phyloP scores from a whole-genome alignment of 441 rosid species.

The Syzygium malaccense region DNA sequence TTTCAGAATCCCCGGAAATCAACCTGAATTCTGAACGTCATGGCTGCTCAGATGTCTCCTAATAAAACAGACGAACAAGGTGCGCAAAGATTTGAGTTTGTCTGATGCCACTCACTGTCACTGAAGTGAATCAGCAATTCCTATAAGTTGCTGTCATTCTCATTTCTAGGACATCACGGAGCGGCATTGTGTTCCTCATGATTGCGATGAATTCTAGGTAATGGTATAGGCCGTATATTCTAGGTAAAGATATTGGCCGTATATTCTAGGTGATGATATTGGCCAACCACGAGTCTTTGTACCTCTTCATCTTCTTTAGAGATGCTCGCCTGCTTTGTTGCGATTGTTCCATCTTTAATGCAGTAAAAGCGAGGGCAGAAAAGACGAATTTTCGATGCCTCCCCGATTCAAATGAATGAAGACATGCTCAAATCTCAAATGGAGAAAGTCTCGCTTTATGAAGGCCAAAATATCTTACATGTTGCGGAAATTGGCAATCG shows the following conservation, averaged over 20 bases:
- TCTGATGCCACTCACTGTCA: neutral
- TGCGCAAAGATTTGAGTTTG: neutral
- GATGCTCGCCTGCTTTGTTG: neutral
- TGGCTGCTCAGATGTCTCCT: neutral
- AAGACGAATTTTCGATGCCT: neutral
- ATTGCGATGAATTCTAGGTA: neutral
- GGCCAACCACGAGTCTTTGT: neutral
- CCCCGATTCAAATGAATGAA: neutral
- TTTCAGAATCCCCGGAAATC: neutral
- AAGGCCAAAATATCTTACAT: neutral
- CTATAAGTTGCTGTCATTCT: neutral
- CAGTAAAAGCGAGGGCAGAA: neutral
- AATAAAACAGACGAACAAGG: neutral
- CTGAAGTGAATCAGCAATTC: neutral
- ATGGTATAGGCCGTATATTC: neutral
- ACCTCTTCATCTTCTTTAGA: neutral
- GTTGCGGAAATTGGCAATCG: too few relatives aligned
- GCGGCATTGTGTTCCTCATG: neutral
- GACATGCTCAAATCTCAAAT: neutral
- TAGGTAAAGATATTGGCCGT: neutral
- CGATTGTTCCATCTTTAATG: neutral
- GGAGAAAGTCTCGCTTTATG: neutral
- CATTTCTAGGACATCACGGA: neutral
- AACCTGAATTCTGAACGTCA: neutral
- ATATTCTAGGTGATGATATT: neutral